Conservation (phyloP, 805 yeast genomes). For the Metschnikowia borealis region DNA sequence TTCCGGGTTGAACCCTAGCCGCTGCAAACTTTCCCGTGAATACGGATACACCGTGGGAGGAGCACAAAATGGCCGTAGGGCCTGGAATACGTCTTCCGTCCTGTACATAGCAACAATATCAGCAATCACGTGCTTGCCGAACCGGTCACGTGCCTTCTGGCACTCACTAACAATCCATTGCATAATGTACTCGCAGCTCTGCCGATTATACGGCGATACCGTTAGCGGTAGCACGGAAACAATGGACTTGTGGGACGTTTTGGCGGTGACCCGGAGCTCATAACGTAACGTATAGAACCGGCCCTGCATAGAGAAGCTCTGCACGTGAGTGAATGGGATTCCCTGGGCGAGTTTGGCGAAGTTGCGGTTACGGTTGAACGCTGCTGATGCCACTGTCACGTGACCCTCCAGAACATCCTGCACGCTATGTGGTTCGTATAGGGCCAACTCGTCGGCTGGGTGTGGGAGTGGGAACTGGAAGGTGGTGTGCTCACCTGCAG, state of each 20-base stretch:
- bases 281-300: conserved; percentile 49
- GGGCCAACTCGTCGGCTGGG: conserved; percentile 32
- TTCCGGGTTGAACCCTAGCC: conserved; percentile 36
- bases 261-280: conserved; percentile 47
- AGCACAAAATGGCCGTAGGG: conserved; percentile 21
- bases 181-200: conserved; percentile 46
- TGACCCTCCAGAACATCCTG: conserved; percentile 1
- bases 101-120: conserved; percentile 16
- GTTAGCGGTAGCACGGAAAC: conserved; percentile 49
- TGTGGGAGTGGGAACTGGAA: conserved; percentile 31
- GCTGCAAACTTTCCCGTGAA: conserved; percentile 34
- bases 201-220: conserved; percentile 50
- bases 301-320: conserved; percentile 49
- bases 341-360: conserved; percentile 33
- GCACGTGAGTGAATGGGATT: conserved; percentile 43
- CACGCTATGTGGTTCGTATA: conserved; percentile 12
- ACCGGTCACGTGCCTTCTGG: conserved; percentile 36
- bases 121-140: conserved; percentile 31
- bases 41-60: conserved; percentile 29
- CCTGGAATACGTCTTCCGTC: conserved; percentile 20
- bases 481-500: conserved; percentile 24
- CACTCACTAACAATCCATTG: conserved; percentile 53
- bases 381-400: conserved; percentile 14
- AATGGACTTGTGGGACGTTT: conserved; percentile 46
- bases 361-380: conserved; percentile 20